Percentiles rank a stretch among this genome's conserved stretches.
Evolutionary conservation across 1,284 basidiomycete genomes (phyloP).

Genomic region (Macrocybe sp.): DNA sequence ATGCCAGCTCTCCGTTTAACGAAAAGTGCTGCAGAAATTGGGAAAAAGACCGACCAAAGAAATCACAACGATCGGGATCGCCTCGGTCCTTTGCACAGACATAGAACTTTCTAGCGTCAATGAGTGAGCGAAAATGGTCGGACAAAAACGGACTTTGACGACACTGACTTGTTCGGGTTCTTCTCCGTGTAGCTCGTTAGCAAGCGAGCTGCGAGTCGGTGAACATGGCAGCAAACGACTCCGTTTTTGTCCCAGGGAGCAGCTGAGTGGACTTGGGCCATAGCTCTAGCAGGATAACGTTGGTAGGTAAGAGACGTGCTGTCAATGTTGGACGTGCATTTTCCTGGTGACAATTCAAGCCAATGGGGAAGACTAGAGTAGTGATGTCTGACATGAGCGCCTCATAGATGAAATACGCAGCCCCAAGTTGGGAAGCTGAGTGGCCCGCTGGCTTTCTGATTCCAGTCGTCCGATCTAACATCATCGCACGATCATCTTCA

Average conservation of each 20-base stretch:
- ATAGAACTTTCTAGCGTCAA: constrained; percentile 23
- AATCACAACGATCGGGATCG: constrained; percentile 17
- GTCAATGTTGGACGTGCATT: background rate
- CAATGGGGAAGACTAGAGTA: too few species aligned
- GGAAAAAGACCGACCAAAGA: constrained; percentile 18
- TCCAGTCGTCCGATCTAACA: too few species aligned
- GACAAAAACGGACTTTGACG: too few species aligned
- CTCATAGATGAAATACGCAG: too few species aligned
- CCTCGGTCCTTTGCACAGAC: constrained; percentile 18
- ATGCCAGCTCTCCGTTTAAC: background rate
- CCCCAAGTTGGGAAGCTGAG: too few species aligned
- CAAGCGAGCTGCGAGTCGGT: constrained; percentile 17
- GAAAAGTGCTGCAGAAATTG: background rate
- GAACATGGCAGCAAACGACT: constrained; percentile 19
- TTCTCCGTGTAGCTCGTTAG: constrained; percentile 18
- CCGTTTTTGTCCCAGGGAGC: constrained; percentile 13
- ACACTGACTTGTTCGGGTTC: constrained; percentile 16
- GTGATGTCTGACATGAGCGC: too few species aligned
- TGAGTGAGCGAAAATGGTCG: constrained; percentile 4
- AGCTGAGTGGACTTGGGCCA: constrained; percentile 11
- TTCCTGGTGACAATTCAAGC: too few species aligned
- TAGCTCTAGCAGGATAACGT: background rate
- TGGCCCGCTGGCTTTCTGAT: too few species aligned
- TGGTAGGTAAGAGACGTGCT: background rate
- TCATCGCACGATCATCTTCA: too few species aligned